Percentiles rank a stretch among this genome's conserved stretches.
Conservation (phyloP, 2,329 filamentous ascomycete species). For the Epichloe typhina region DNA sequence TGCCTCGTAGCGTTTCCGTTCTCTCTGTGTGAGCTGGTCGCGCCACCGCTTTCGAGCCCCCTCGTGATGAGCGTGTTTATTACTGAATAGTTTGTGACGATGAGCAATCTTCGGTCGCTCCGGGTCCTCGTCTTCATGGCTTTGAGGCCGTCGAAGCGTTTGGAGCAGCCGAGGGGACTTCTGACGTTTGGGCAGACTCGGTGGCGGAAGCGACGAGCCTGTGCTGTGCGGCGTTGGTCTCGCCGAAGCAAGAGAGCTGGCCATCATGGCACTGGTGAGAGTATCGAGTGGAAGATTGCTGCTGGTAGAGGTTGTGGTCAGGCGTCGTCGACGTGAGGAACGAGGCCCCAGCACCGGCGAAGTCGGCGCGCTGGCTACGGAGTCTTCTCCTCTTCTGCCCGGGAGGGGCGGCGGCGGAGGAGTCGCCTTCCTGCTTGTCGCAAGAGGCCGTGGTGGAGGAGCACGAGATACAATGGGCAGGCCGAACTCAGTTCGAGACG, state of each 20-base stretch:
- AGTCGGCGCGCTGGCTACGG: conserved; percentile 17
- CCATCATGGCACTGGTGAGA: conserved; percentile 62
- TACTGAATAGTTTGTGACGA: conserved; percentile 38
- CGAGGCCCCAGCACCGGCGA: conserved; percentile 21
- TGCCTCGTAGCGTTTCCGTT: conserved; percentile 71
- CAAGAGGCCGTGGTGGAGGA: conserved; percentile 2
- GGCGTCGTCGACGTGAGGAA: conserved; percentile 15
- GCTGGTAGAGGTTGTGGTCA: conserved; percentile 17
- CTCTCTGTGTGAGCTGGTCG: conserved; percentile 56
- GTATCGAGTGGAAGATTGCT: conserved; percentile 43
- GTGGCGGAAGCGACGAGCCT: conserved; percentile 20
- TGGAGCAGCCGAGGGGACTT: conserved; percentile 45
- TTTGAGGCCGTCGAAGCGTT: conserved; percentile 48
- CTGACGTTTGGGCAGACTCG: conserved; percentile 28
- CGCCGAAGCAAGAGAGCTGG: conserved; percentile 57
- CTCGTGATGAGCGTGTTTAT: conserved; percentile 63
- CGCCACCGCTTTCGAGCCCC: conserved; percentile 65
- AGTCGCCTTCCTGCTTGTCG: neutral
- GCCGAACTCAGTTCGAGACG: conserved; percentile 7
- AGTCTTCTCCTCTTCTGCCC: conserved; percentile 6
- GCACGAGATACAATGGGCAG: conserved; percentile 2
- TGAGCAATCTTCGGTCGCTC: conserved; percentile 32
- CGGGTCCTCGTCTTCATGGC: conserved; percentile 38
- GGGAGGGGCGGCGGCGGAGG: conserved; percentile 9
- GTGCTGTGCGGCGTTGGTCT: conserved; percentile 32